phyloP scores from a whole-genome alignment of 176 grass and related monocot genomes.

The Canna indica region DNA sequence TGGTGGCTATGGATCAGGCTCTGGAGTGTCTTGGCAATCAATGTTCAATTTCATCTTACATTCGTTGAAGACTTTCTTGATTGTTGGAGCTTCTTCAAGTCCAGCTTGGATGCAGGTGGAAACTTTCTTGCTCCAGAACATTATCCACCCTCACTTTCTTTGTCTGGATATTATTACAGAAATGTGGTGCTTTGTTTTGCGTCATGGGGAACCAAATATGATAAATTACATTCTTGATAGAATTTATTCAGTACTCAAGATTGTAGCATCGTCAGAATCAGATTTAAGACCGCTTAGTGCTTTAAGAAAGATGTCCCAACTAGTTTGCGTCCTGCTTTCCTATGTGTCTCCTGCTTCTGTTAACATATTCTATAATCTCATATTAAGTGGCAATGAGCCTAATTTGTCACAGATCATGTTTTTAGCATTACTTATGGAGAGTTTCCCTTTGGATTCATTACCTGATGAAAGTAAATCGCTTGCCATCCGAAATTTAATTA shows the following conservation, averaged over 20 bases:
- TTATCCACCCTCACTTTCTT: constrained; percentile 79
- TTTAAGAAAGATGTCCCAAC: constrained; percentile 44
- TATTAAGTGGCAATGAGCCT: constrained; percentile 44
- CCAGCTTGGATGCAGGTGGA: constrained; percentile 59
- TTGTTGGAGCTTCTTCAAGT: constrained; percentile 48
- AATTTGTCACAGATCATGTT: constrained; percentile 31
- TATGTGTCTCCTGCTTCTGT: constrained; percentile 45
- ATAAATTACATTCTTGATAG: constrained; percentile 40
- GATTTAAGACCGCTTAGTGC: constrained; percentile 36
- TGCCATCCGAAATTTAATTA: constrained; percentile 50
- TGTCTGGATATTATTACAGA: constrained; percentile 72
- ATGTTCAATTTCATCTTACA: constrained; percentile 60
- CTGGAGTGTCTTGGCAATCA: constrained; percentile 56
- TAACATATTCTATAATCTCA: constrained; percentile 49
- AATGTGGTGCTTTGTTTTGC: constrained; percentile 70
- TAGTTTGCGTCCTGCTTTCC: constrained; percentile 50
- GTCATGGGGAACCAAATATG: constrained; percentile 44
- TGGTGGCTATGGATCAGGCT: constrained; percentile 27
- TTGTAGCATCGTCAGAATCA: constrained; percentile 38
- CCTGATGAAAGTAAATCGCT: constrained; percentile 39
- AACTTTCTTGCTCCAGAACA: constrained; percentile 55
- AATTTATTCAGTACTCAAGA: constrained; percentile 47
- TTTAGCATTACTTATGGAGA: constrained; percentile 65
- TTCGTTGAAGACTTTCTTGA: constrained; percentile 67
- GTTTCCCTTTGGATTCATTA: constrained; percentile 74